Evolutionary conservation across 2,329 filamentous ascomycete genomes (phyloP).

Genomic region (Paecilomyces variotii): DNA sequence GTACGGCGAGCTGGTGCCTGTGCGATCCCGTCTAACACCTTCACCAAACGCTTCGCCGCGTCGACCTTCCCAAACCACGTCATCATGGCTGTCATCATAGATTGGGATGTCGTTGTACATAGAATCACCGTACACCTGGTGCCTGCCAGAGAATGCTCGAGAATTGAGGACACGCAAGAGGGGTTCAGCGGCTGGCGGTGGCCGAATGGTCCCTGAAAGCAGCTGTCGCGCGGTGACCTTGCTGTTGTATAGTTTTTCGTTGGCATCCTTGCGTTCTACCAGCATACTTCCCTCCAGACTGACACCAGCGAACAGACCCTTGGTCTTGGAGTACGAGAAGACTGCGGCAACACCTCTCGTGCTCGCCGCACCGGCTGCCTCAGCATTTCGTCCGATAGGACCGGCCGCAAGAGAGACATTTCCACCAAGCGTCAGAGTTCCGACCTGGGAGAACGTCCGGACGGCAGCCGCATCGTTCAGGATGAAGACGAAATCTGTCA

Average conservation of each 20-base stretch:
- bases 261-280: constrained; percentile 91
- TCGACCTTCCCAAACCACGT: constrained; percentile 74
- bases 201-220: constrained; percentile 66
- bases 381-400: constrained; percentile 87
- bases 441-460: constrained; percentile 86
- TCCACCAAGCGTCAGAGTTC: constrained; percentile 84
- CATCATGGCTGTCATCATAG: constrained; percentile 76
- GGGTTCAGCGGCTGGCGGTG: constrained; percentile 74
- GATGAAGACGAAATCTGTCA: constrained; percentile 81
- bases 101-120: constrained; percentile 94
- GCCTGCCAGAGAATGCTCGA: constrained; percentile 67
- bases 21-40: constrained; percentile 50
- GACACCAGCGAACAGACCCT: constrained; percentile 92
- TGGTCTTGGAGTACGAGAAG: constrained; percentile 97
- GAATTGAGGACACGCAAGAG: constrained; percentile 81
- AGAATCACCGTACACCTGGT: constrained; percentile 41
- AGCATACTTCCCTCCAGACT: constrained; percentile 88
- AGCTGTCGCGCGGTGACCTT: constrained; percentile 75
- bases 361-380: constrained; percentile 89
- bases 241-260: constrained; percentile 88
- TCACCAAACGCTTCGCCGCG: constrained; percentile 64
- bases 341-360: constrained; percentile 82
- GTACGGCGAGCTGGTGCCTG: constrained; percentile 28
- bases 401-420: constrained; percentile 95
- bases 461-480: constrained; percentile 87